phyloP scores from a whole-genome alignment of 2,329 filamentous ascomycete species.

The Cladosporium sp. region DNA sequence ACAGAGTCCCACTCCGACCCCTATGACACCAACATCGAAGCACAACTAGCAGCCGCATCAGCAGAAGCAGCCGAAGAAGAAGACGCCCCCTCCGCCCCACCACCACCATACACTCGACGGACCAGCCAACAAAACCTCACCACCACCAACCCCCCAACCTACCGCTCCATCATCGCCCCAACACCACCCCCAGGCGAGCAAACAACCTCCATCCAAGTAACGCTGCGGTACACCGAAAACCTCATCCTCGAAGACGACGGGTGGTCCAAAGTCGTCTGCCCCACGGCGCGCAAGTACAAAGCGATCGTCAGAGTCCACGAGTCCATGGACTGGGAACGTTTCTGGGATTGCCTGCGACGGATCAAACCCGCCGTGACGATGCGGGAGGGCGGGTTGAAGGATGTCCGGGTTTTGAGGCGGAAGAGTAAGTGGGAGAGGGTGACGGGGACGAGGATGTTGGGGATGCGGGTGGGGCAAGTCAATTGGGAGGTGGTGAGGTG shows the following conservation, averaged over 20 bases:
- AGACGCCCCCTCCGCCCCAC: neutral
- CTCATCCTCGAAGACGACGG: slow-evolving; percentile 7
- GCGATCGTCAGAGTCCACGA: neutral
- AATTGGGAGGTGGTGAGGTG: neutral
- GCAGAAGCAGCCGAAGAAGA: neutral
- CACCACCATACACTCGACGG: slow-evolving; percentile 7
- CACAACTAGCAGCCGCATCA: neutral
- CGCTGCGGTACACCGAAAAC: slow-evolving; percentile 2
- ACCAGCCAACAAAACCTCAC: slow-evolving; percentile 1
- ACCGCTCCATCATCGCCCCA: neutral
- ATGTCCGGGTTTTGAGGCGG: neutral
- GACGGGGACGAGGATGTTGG: neutral
- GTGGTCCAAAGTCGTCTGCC: slow-evolving; percentile 3
- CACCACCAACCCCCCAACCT: neutral
- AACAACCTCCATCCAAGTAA: neutral
- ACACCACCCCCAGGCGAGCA: neutral
- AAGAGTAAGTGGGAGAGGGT: slow-evolving; percentile 3
- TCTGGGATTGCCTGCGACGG: slow-evolving; percentile 2
- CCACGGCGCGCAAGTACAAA: slow-evolving; percentile 1
- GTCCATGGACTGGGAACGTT: slow-evolving; percentile 3
- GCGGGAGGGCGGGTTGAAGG: neutral
- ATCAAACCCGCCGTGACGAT: slow-evolving; percentile 1
- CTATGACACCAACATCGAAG: neutral
- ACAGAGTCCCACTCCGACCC: neutral
- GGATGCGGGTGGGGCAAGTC: neutral